Base-by-base conservation (phyloP, 1,139 yeast genomes). In the Zygoascus sp. region DNA sequence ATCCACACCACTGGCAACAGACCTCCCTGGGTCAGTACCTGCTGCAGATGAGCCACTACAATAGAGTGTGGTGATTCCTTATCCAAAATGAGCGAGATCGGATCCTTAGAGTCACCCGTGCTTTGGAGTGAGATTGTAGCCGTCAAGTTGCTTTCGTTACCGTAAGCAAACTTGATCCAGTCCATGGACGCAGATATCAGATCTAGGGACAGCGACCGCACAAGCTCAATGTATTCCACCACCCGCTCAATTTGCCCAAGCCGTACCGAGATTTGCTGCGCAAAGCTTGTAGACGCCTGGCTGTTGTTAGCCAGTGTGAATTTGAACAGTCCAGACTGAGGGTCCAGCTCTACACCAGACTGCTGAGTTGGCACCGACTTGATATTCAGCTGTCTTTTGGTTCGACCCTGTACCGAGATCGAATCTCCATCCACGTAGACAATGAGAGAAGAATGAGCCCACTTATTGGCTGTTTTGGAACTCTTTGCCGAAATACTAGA, bases 141-240 rank as follows among this genome's bases (percentile, higher is more conserved):
- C n/a, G 47, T 48, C 46, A 50, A 46, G n/a, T 45, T 41, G 13
- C 49, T 51, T 17, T 45, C 48, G 5, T 25, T 42, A 2, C 61
- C 64, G 34, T 62, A 60, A 20, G 52, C 57, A 50, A 62, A 62
- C 10, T 55, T 44, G 19, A 62, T 55, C 35, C 51, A 50, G 19
- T 47, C 53, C 65, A 62, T 62, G 7, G 64, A 58, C 1, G 64
- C 63, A 7, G 57, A 58, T 8, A 47, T 50, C 35, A 62, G 46
- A 15, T 54, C 57, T 34, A 62, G 53, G 1, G 53, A 47, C 49
- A 57, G 52, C 23, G 58, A 50, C 45, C 56, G 54, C 45, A 62
- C 50, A 36, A 60, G 53, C 23, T 58, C 60, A 30, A 61, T 55
- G 44, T 58, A 61, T 47, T 58, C 56, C 15, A 62, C 64, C 44